These are phyloP conservation scores for Exserohilum rostratum DNA, from an alignment of 2,329 filamentous ascomycete genomes.

Conservation along the genomic window DNA sequence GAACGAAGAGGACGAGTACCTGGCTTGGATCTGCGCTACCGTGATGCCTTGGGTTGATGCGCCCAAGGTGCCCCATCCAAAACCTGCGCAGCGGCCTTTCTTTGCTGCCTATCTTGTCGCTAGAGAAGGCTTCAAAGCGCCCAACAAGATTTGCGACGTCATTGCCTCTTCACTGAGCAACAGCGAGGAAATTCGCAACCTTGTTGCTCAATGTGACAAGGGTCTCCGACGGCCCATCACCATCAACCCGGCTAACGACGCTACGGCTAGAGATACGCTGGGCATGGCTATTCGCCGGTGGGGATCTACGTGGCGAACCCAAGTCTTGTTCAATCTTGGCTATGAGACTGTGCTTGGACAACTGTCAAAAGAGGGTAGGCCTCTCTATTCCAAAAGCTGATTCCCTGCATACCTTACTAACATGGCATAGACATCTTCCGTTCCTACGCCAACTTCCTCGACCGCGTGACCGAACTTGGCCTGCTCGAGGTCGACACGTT, in stretches of 20 bases:
- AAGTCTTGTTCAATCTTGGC: conserved; percentile 71
- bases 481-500: conserved; percentile 58
- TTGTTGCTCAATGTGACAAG: conserved; percentile 62
- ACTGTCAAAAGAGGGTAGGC: conserved; percentile 52
- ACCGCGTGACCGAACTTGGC: conserved; percentile 57
- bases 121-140: conserved; percentile 77
- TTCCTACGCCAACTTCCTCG: conserved; percentile 61
- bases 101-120: conserved; percentile 66
- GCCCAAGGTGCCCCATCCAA: conserved; percentile 57
- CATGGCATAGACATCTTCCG: conserved; percentile 51
- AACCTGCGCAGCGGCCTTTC: conserved; percentile 35
- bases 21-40: conserved; percentile 78
- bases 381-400: neutral
- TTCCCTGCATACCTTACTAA: conserved; percentile 23
- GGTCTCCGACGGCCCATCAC: conserved; percentile 55
- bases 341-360: conserved; percentile 61
- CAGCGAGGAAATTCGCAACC: conserved; percentile 64
- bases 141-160: conserved; percentile 75
- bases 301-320: conserved; percentile 74
- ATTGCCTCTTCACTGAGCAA: conserved; percentile 70
- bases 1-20: conserved; percentile 69
- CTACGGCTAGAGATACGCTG: conserved; percentile 64
- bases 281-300: conserved; percentile 77
- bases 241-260: conserved; percentile 50
- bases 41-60: conserved; percentile 73